These are phyloP conservation scores for Colletotrichum zoysiae DNA, from an alignment of 2,329 filamentous ascomycete genomes.

Conservation along the genomic window DNA sequence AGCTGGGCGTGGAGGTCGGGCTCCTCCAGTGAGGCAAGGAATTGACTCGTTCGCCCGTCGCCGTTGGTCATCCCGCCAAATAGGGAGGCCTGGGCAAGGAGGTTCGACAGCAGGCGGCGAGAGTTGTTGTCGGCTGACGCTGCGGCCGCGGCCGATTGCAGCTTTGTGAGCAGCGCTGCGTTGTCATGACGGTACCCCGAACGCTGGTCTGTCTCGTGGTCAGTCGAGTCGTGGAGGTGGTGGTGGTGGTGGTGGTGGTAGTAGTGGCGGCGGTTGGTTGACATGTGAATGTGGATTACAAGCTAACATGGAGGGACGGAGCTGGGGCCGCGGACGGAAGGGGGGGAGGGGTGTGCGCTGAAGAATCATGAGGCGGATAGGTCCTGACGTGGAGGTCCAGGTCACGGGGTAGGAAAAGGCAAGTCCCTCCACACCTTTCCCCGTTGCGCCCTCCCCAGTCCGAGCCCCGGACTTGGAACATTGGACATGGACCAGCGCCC, in stretches of 20 bases:
- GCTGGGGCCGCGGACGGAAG: conserved; percentile 26
- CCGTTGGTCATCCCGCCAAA: conserved; percentile 47
- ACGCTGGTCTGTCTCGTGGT: conserved; percentile 56
- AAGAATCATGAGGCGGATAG: conserved; percentile 33
- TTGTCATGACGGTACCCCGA: conserved; percentile 53
- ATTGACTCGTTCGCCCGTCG: conserved; percentile 56
- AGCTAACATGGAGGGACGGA: conserved; percentile 40
- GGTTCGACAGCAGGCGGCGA: conserved; percentile 41
- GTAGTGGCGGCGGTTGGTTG: conserved; percentile 35
- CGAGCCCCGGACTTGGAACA: conserved; percentile 31
- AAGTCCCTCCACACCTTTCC: conserved; percentile 30
- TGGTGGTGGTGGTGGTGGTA: conserved; percentile 23
- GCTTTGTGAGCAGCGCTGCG: conserved; percentile 47
- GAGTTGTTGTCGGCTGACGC: conserved; percentile 43
- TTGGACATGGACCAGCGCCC: conserved; percentile 22
- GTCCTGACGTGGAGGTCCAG: conserved; percentile 34
- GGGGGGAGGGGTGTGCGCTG: neutral
- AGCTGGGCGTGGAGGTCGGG: conserved; percentile 62
- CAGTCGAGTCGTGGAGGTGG: conserved; percentile 44
- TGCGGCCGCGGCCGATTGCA: conserved; percentile 45
- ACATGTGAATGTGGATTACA: conserved; percentile 45
- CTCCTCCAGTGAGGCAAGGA: conserved; percentile 62
- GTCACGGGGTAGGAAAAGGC: conserved; percentile 33
- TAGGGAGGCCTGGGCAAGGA: conserved; percentile 46
- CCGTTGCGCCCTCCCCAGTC: conserved; percentile 34